Base-by-base conservation (phyloP, 371 early-diverging fungal species). In the Dichotomocladium elegans region DNA sequence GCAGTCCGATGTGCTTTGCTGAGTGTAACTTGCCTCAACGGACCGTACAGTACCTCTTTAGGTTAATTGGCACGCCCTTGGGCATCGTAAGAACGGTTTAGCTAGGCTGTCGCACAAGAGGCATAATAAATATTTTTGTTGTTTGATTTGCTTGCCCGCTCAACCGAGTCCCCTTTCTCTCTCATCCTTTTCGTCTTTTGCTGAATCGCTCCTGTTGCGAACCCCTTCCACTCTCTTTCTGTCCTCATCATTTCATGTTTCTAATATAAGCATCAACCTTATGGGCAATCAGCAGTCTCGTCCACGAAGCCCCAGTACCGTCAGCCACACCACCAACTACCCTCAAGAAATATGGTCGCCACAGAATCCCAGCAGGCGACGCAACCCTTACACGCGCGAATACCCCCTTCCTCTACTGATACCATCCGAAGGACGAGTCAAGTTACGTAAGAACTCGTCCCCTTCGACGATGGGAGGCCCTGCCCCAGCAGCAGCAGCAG, bases 281-380 rank as follows among this genome's bases (percentile, higher is more conserved):
- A 71, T 71, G 72, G 72, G 72, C 2, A 71, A 65, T 52, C 68
- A 68, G 31, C 54, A 62, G 35, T 71, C 72, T 35, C 63, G 57
- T 52, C 53, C 27, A 17, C 53, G 53, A 24, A 53, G 55, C 31
- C 47, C 63, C 8, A 62, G 60, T 19, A 59, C 59, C 4, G 49
- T 45, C 9, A 58, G 64, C 27, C 63, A 63, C 26, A 53, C 55
- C 37, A 60, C 60, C 44, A 51, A 58, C 27, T 57, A 62, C 30
- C 46, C 60, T n/a, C 33, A 47, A 10, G 47, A 51, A 11, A 57
- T 57, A 29, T 55, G 55, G 51, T 53, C 43, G 17, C 34, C 61
- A 24, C 51, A 24, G 31, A 49, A 37, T 19, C 44, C 57, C 21
- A 42, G 41, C 11, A 19, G 37, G 24, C 27, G 25, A 25, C 33